A percentile compares a stretch with the other conserved stretches of the same genome.
Conservation (phyloP, 1,284 basidiomycete genomes). For the Xanthoconium separans region DNA sequence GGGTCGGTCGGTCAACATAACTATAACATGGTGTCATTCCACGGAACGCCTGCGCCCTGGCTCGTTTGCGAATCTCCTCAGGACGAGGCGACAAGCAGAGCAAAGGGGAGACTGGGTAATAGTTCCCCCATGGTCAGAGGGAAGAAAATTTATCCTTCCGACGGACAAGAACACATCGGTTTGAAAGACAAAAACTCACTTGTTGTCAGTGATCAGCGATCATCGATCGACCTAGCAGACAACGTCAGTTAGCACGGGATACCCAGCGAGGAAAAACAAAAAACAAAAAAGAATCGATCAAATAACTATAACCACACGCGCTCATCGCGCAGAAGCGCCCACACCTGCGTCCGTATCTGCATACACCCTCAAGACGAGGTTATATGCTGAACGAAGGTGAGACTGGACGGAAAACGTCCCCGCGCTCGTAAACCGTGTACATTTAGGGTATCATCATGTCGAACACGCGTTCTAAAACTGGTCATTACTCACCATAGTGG, state of each 20-base stretch:
- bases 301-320: too few species aligned
- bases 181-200: conserved; percentile 11
- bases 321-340: too few species aligned
- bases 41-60: conserved; percentile 27
- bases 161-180: conserved; percentile 5
- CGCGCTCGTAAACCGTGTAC: conserved; percentile 28
- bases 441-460: neutral
- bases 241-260: too few species aligned
- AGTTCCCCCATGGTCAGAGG: conserved; percentile 26
- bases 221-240: too few species aligned
- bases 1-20: conserved; percentile 19
- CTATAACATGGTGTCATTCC: conserved; percentile 33
- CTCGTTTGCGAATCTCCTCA: conserved; percentile 31
- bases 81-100: conserved; percentile 30
- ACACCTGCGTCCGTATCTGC: conserved; percentile 8
- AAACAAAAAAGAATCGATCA: too few species aligned
- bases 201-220: neutral
- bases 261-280: too few species aligned
- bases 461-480: conserved; percentile 24
- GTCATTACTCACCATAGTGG: too few species aligned
- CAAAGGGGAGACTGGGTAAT: conserved; percentile 28
- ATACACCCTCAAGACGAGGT: conserved; percentile 34
- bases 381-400: conserved; percentile 34
- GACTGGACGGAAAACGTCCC: conserved; percentile 33
- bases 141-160: conserved; percentile 20